Evolutionary conservation across 345 rosid species (phyloP), one percentile per base, ranked within the genome.

Genomic region (Rhizophora mangle): DNA sequence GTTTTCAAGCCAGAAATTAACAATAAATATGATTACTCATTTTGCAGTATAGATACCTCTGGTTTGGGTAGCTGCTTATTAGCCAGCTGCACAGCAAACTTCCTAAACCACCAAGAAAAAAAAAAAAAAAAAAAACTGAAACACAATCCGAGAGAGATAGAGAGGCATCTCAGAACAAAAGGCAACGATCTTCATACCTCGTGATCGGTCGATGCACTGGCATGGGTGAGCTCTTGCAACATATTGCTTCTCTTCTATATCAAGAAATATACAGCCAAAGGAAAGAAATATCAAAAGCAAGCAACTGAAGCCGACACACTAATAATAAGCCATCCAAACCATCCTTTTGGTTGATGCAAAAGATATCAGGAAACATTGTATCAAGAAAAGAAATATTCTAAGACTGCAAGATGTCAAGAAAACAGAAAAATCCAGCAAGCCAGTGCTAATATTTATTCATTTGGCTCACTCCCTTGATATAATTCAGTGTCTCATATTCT

Each of bases 161-260:
- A 13, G 49, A 3, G 1, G 49, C 59, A 55, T 22, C 0, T 53
- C 22, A 36, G n/a, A 62, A 49, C 11, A 2, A n/a, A 47, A 21
- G 60, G 34, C 30, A 27, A 69, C 64, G 70, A 11, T 60, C 66
- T 83, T 70, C 18, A 55, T 59, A 92, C 96, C 99, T 86, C 47
- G 98, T 95, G 37, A 95, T 80, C 26, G 98, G 96, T 74, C 96
- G 83, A 82, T 92, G 93, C 32, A 70, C 82, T 8, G 89, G 89
- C 61, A 82, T 74, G 51, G 84, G 79, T 60, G 79, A 81, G 74
- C 77, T 85, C 75, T 87, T 90, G 32, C 80, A 79, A 68, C 80
- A 79, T 18, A 68, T 43, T 70, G 68, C 88, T 78, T 81, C 66
- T 64, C 64, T 81, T 81, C 96, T 87, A 75, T 32, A 64, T 60